Evolutionary conservation across 805 yeast species (phyloP).

Genomic region (Zygotorulaspora sp.): DNA sequence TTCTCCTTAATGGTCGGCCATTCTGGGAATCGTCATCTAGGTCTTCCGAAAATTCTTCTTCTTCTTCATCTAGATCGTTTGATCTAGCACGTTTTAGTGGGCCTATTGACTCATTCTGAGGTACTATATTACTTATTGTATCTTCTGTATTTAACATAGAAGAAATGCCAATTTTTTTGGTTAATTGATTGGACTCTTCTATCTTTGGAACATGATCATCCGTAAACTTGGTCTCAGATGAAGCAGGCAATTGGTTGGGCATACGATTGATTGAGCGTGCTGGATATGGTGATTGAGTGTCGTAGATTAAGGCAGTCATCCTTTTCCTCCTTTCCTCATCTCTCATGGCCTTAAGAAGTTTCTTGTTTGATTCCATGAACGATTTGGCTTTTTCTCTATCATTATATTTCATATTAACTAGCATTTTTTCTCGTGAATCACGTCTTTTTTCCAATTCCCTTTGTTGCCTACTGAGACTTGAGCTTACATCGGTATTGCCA

Average conservation of each 20-base stretch:
- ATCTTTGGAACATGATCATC: conserved; percentile 1
- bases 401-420: conserved; percentile 35
- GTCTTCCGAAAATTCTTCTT: conserved; percentile 15
- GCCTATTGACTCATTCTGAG: not conserved
- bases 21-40: conserved; percentile 13
- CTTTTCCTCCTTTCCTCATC: conserved; percentile 33
- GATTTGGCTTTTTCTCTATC: conserved; percentile 33
- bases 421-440: conserved; percentile 33
- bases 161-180: conserved; percentile 25
- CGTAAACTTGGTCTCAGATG: not conserved
- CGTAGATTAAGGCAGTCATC: conserved; percentile 23
- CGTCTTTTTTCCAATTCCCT: conserved; percentile 31
- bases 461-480: conserved; percentile 19
- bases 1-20: conserved; percentile 10
- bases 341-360: conserved; percentile 31
- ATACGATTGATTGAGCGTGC: conserved; percentile 1
- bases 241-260: not conserved
- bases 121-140: conserved; percentile 2
- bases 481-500: conserved; percentile 4
- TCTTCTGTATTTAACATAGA: conserved; percentile 28
- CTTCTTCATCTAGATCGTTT: conserved; percentile 24
- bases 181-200: conserved; percentile 9
- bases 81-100: conserved; percentile 5
- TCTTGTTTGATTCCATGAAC: conserved; percentile 34
- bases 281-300: conserved; percentile 5